Percentiles rank a stretch among this genome's conserved stretches.
Evolutionary conservation across 2,329 filamentous ascomycete species (phyloP).

Genomic region (Trichoderma endophyticum): DNA sequence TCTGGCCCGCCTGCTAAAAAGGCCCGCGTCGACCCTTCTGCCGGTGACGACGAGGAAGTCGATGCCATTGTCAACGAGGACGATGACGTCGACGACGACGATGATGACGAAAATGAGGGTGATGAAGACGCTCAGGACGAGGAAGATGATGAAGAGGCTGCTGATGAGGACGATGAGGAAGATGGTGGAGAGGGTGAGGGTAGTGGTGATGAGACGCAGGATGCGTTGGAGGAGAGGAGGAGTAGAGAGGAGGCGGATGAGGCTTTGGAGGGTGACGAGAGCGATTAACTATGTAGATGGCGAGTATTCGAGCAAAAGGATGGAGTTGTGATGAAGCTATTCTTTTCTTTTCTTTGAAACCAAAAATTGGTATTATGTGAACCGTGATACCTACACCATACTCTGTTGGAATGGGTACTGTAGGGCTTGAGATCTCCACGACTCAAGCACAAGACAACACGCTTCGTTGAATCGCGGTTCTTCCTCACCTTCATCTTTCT

Average conservation of each 20-base stretch:
- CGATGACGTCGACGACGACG: constrained; percentile 38
- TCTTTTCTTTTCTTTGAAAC: not conserved
- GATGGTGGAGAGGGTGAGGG: constrained; percentile 47
- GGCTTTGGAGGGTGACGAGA: constrained; percentile 60
- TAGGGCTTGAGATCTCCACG: not conserved
- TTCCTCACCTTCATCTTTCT: too few relatives aligned
- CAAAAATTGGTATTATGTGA: not conserved
- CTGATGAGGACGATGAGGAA: constrained; percentile 42
- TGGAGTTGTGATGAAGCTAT: not conserved
- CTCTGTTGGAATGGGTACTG: not conserved
- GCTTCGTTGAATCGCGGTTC: too few relatives aligned
- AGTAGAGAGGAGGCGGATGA: constrained; percentile 50
- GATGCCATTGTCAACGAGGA: constrained; percentile 32
- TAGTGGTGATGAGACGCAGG: constrained; percentile 53
- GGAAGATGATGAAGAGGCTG: constrained; percentile 45
- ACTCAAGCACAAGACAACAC: too few relatives aligned
- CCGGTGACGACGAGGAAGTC: constrained; percentile 30
- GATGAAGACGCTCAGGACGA: constrained; percentile 39
- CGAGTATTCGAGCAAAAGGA: not conserved
- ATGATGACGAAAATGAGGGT: constrained; percentile 29
- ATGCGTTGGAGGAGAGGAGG: constrained; percentile 49
- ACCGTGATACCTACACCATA: not conserved
- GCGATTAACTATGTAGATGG: constrained; percentile 42
- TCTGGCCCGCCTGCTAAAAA: constrained; percentile 37
- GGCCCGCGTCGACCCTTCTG: constrained; percentile 45